These are phyloP conservation scores for Fomitiporia mediterranea DNA, from an alignment of 1,284 basidiomycete species.

Conservation along the genomic window DNA sequence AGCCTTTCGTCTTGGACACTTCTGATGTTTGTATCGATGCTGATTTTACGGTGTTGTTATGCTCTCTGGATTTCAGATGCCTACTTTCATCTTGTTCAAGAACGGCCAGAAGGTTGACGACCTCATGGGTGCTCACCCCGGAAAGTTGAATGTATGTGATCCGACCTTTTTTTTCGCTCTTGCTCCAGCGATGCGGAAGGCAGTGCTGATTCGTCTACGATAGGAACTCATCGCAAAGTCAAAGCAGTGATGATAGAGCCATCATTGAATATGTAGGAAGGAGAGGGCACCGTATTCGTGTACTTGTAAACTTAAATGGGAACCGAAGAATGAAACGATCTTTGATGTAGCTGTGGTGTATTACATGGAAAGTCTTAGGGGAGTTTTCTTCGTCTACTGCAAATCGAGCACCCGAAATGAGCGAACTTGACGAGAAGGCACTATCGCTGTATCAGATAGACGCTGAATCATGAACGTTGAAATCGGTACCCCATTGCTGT, in stretches of 20 bases:
- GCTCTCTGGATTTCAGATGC: constrained; percentile 44
- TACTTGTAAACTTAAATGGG: not conserved
- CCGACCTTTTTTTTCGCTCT: too few species aligned
- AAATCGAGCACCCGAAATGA: too few species aligned
- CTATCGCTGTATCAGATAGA: too few species aligned
- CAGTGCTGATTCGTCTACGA: not conserved
- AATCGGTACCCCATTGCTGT: too few species aligned
- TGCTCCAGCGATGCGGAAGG: not conserved
- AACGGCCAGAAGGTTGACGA: constrained; percentile 59
- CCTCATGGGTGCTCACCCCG: constrained; percentile 54
- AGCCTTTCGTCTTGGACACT: not conserved
- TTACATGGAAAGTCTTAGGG: too few species aligned
- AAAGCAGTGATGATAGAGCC: not conserved
- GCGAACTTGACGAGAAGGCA: too few species aligned
- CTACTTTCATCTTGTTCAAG: constrained; percentile 74
- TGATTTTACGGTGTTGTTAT: constrained; percentile 4
- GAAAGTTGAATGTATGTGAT: constrained; percentile 5
- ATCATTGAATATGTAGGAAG: too few species aligned
- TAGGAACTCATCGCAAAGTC: constrained; percentile 12
- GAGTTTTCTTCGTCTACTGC: too few species aligned
- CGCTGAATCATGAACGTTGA: too few species aligned
- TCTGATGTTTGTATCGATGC: not conserved
- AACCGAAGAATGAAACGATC: too few species aligned
- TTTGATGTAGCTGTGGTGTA: too few species aligned
- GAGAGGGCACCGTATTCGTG: too few species aligned